Evolutionary conservation across 2,329 filamentous ascomycete genomes (phyloP), one percentile per base, ranked within the genome.

Genomic region (Myriangium duriaei): DNA sequence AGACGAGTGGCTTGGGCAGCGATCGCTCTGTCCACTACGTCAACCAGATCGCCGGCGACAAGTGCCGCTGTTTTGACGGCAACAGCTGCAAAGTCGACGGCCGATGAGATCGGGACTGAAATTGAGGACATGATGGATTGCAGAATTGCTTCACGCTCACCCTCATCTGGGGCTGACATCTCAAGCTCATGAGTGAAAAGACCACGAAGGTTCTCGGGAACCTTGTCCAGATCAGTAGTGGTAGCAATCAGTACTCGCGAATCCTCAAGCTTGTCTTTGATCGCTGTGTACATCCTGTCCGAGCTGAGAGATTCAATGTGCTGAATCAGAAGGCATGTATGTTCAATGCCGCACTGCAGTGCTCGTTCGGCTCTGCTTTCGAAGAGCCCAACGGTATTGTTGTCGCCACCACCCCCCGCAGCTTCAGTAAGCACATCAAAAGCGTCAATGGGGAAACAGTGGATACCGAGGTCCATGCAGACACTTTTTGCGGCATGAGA

Each of bases 111-210:
- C n/a, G 74, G 71, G 14, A 94, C 70, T 2, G 81, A 78, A 17
- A 77, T 74, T 42, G 85, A 78, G 21, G 81, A 72, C 21, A 95
- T 72, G 24, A 92, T 82, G 42, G 77, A 78, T 36, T 74, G 74
- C 6, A 98, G 63, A 32, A 96, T 91, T 2, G 81, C 81, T 62
- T 94, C 87, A 62, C 91, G 72, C 59, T 96, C 88, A 16, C 76
- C 77, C 56, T 98, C 91, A 49, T 96, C 87, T 0, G 91, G 91
- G 0, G 91, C 91, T 31, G 69, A 75, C 74, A 98, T 85, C 53
- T 96, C 88, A 30, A 98, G 69, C 58, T 98, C 91, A 51, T 98
- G 88, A 0, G 86, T 94, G 57, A 98, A 96, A 2, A 96, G 67
- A 9, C 85, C 85, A 37, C 91, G 76, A 13, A 96, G 78, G 1